These are phyloP conservation scores for Lipomyces spencermartinsiae DNA, from an alignment of 805 yeast species.

Conservation along the genomic window DNA sequence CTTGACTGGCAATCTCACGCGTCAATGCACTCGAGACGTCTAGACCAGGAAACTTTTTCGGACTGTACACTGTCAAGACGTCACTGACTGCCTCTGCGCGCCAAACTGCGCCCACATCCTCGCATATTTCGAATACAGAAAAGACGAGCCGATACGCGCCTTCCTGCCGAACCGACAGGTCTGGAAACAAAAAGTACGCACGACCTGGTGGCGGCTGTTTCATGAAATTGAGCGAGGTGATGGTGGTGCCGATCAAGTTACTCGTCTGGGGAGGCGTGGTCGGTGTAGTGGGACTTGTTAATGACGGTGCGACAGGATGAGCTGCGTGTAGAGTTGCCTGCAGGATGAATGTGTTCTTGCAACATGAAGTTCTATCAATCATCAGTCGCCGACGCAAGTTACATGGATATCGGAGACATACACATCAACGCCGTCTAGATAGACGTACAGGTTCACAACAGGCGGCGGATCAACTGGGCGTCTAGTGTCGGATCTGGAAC, in stretches of 20 bases:
- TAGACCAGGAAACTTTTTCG: conserved; percentile 48
- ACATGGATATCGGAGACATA: conserved; percentile 16
- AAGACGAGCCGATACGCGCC: conserved; percentile 45
- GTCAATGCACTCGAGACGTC: conserved; percentile 44
- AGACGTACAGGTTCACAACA: conserved; percentile 40
- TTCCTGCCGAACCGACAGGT: conserved; percentile 46
- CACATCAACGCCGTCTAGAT: conserved; percentile 33
- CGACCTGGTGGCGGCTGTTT: conserved; percentile 43
- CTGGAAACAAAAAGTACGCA: conserved; percentile 45
- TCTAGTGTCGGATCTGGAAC: conserved; percentile 45
- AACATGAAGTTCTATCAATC: conserved; percentile 23
- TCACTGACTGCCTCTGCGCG: conserved; percentile 39
- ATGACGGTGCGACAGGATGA: conserved; percentile 2
- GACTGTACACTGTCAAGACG: conserved; percentile 44
- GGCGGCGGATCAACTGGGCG: conserved; percentile 50
- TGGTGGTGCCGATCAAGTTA: conserved; percentile 34
- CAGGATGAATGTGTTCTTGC: conserved; percentile 41
- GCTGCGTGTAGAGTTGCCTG: conserved; percentile 36
- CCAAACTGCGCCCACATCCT: conserved; percentile 34
- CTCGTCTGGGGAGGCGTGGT: conserved; percentile 29
- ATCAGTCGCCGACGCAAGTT: conserved; percentile 10
- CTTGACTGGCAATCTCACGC: conserved; percentile 44
- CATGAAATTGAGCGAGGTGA: conserved; percentile 34
- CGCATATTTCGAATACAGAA: conserved; percentile 43
- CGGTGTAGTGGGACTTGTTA: conserved; percentile 11